Base-by-base conservation (phyloP, 1,284 basidiomycete genomes). In the Rhodotorula sp. region DNA sequence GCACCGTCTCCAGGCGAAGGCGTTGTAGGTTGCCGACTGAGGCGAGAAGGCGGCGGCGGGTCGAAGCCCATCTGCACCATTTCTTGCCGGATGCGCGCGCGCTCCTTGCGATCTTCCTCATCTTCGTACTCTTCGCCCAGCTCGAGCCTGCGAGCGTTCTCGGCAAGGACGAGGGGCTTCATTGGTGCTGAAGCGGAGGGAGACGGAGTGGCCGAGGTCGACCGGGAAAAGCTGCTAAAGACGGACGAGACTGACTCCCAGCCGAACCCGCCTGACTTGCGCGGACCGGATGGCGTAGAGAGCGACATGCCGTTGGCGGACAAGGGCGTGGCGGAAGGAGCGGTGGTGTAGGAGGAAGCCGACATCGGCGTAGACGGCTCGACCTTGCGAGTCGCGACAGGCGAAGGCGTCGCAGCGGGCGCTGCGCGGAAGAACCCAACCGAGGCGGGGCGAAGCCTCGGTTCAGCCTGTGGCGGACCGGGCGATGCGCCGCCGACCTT, bases 71-170 rank as follows among this genome's bases (percentile, higher is more conserved):
- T 62, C 29, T 65, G 60, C 19, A 65, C 60, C 67, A 76, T 70
- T 52, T 74, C 67, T 47, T 39, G 30, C 17, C 66, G 59, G 29
- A 76, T 59, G 29, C 66, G 54, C 48, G 70, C 76, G 13, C 68
- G 62, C 58, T 67, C 70, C 29, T 67, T 58, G 4, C 62, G 59
- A 54, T 78, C 77, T 51, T 78, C 77, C 39, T 78, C 77, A 59
- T 78, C 77, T 51, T 78, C 77, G 53, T 74, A 67, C 7, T 56
- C 54, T 30, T 63, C 62, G 32, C 32, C 62, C 15, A 44, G 20
- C 61, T 66, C 47, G 62, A 71, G 47, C 59, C 61, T 67, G 36
- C 70, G 64, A 44, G 53, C 63, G 36, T 48, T n/a, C 19, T 58
- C 46, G 29, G 57, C 52, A 19, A 76, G 71, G 61, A 62, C 67